phyloP scores from a whole-genome alignment of 495 filamentous ascomycete genomes.

The Neurospora sp. region DNA sequence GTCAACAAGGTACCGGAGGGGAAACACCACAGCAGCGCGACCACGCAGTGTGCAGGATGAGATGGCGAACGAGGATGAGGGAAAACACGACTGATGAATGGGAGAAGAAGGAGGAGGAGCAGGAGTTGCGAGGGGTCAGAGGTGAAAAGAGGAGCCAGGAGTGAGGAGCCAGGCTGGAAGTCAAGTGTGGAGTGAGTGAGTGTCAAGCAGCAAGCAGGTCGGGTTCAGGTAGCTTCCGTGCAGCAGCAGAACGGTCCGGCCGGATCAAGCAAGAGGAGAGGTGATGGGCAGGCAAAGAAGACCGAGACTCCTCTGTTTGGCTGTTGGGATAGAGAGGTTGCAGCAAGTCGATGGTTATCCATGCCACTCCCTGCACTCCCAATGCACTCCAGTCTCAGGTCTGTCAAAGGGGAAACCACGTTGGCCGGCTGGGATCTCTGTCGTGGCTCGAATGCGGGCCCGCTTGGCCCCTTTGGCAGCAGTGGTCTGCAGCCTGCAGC shows the following conservation, averaged over 20 bases:
- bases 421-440: slow-evolving; percentile 26
- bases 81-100: slow-evolving; percentile 4
- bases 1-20: slow-evolving; percentile 7
- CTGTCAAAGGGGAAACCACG: background rate
- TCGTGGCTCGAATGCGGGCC: slow-evolving; percentile 53
- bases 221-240: slow-evolving; percentile 1
- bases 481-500: slow-evolving; percentile 41
- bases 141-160: slow-evolving; percentile 4
- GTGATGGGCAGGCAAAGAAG: background rate
- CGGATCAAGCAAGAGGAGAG: background rate
- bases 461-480: slow-evolving; percentile 26
- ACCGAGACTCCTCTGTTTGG: too few species aligned
- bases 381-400: background rate
- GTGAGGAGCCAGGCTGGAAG: background rate
- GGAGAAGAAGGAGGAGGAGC: slow-evolving; percentile 8
- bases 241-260: slow-evolving; percentile 4
- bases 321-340: too few species aligned
- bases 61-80: slow-evolving; percentile 17
- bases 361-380: background rate
- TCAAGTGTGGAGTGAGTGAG: background rate
- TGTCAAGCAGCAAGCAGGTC: background rate
- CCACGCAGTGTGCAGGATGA: slow-evolving; percentile 21
- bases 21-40: slow-evolving; percentile 25
- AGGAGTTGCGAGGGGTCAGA: slow-evolving; percentile 5
- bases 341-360: background rate